Conservation (phyloP, 1,139 yeast genomes). For the Diutina pseudorugosa region DNA sequence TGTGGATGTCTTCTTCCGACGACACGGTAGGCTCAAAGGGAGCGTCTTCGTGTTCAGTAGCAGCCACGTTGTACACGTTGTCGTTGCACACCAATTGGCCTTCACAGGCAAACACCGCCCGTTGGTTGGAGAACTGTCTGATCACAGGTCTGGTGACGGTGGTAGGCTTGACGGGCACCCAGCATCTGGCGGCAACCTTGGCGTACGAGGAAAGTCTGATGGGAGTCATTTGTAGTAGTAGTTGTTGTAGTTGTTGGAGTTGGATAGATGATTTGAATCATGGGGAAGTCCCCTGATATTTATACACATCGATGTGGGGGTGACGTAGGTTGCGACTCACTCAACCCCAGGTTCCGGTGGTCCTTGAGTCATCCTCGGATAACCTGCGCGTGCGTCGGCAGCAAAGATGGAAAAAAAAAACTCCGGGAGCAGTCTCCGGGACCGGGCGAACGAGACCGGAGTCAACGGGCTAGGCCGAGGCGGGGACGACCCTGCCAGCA, state of each 20-base stretch:
- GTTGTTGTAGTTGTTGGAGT: constrained; percentile 1
- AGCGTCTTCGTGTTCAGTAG: constrained; percentile 1
- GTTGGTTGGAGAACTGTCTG: constrained; percentile 4
- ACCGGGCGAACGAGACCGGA: neutral
- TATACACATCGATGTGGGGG: neutral
- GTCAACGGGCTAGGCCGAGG: neutral
- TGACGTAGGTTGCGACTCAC: neutral
- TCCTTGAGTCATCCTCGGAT: neutral
- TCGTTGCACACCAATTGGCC: constrained; percentile 2
- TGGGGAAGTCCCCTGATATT: neutral
- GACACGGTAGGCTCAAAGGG: constrained; percentile 3
- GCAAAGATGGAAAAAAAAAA: too few relatives aligned
- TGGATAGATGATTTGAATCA: neutral
- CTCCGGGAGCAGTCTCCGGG: neutral
- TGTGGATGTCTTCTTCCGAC: constrained; percentile 1
- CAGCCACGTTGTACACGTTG: neutral
- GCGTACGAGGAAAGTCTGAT: constrained; percentile 3
- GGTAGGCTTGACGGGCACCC: constrained; percentile 4
- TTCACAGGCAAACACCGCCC: constrained; percentile 1
- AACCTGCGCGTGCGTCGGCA: neutral
- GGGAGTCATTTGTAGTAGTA: constrained; percentile 1
- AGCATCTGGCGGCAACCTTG: constrained; percentile 4
- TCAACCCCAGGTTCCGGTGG: neutral
- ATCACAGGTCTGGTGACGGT: constrained; percentile 3
- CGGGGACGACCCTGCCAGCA: neutral